phyloP scores from a whole-genome alignment of 2,329 filamentous ascomycete species.

The Fusarium guadeloupense region DNA sequence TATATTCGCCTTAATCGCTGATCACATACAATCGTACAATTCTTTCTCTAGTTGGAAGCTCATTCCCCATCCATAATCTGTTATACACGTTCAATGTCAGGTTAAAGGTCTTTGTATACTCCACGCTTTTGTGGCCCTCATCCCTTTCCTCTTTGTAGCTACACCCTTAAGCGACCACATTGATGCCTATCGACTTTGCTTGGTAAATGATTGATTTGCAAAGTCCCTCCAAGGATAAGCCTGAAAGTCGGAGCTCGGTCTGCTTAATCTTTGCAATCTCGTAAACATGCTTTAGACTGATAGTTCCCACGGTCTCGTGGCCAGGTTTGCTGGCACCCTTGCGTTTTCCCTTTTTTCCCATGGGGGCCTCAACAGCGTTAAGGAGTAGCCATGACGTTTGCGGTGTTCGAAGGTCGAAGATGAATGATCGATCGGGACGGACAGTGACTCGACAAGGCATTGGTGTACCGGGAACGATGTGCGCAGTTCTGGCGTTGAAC shows the following conservation, averaged over 20 bases:
- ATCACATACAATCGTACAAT: constrained; percentile 28
- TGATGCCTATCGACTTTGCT: constrained; percentile 78
- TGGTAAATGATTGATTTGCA: constrained; percentile 79
- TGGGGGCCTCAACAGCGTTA: constrained; percentile 79
- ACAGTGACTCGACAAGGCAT: constrained; percentile 92
- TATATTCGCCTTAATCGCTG: not conserved
- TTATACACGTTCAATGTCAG: constrained; percentile 39
- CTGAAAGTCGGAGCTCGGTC: constrained; percentile 76
- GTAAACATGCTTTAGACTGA: constrained; percentile 95
- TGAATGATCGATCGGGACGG: constrained; percentile 90
- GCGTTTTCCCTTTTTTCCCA: constrained; percentile 76
- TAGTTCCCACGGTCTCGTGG: constrained; percentile 79
- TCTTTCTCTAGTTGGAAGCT: constrained; percentile 10
- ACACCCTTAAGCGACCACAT: constrained; percentile 67
- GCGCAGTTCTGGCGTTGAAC: constrained; percentile 93
- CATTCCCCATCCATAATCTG: constrained; percentile 30
- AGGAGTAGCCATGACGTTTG: constrained; percentile 92
- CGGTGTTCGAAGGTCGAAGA: constrained; percentile 92
- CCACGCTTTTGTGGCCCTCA: constrained; percentile 17
- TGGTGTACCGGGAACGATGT: constrained; percentile 83
- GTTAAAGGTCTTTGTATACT: constrained; percentile 24
- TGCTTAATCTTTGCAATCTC: constrained; percentile 99
- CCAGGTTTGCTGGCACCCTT: constrained; percentile 81
- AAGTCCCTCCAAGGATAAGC: constrained; percentile 73
- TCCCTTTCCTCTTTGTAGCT: not conserved